Base-by-base conservation (phyloP, 2,329 filamentous ascomycete genomes). In the Piedraia hortae region DNA sequence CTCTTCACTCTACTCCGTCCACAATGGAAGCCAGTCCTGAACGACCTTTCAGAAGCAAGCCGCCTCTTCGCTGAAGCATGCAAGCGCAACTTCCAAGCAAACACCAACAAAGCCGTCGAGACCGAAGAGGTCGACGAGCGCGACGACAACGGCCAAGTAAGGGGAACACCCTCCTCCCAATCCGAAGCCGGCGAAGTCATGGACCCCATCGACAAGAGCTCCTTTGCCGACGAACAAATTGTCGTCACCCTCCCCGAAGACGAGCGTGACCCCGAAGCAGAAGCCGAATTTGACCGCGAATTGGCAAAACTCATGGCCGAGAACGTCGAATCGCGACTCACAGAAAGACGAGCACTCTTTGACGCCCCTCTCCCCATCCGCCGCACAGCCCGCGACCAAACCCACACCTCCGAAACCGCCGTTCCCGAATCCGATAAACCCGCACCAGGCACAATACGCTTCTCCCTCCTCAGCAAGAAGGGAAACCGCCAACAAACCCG, bases 301-400 rank as follows among this genome's bases (percentile, higher is more conserved):
- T 85, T 90, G 44, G 80, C 85, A 16, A 91, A 89, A 46, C 73
- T 97, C 63, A 93, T 97, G 82, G 63, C 80, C 22, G 85, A 97
- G 45, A 91, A 82, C 48, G 53, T 90, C 36, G 85, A 97, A 34
- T 88, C 82, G 4, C 66, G 85, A 35, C 91, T 90, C 37, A 89
- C 90, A 34, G 85, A 97, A 39, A 73, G 85, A 29, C 91, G 90
- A 47, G 66, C 74, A 13, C 59, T 85, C 22, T 91, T 97, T 38
- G 88, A 97, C 42, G 75, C 93, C n/a, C 78, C 88, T 1, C 51
- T 97, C n/a, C 85, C 85, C 0, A 80, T 97, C 48, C 71, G 77
- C 24, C 59, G 60, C 11, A 39, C 38, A 11, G 52, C 43, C 53
- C 68, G 72, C 13, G 72, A 80, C 22, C 37, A 39, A 18, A 12